Conservation (phyloP, 805 yeast genomes). For the Saccharomyces jurei region DNA sequence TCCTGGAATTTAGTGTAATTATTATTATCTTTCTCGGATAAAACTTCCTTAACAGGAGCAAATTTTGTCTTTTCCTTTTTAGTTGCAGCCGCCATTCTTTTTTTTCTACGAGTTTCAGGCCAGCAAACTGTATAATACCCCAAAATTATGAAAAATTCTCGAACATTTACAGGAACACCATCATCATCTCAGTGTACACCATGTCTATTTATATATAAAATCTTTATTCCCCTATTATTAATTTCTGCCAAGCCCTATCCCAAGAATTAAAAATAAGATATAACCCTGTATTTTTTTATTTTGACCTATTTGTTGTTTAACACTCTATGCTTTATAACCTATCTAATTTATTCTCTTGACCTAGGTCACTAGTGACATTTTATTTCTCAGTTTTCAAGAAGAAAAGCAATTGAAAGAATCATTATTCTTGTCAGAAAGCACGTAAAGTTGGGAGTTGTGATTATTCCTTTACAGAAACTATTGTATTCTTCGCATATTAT, state of each 20-base stretch:
- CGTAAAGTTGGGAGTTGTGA: not conserved
- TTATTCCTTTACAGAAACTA: not conserved
- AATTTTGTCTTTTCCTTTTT: slow-evolving; percentile 10
- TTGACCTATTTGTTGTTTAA: not conserved
- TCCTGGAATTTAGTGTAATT: not conserved
- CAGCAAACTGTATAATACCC: not conserved
- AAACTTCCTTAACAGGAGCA: slow-evolving; percentile 8
- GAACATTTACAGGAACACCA: not conserved
- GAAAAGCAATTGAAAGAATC: not conserved
- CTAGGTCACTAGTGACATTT: not conserved
- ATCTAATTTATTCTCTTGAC: not conserved
- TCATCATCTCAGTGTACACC: not conserved
- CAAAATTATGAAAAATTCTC: not conserved
- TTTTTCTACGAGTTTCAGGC: not conserved
- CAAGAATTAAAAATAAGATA: not conserved
- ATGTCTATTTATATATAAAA: not conserved
- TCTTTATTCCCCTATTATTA: not conserved
- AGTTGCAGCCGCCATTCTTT: not conserved
- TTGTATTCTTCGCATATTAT: not conserved
- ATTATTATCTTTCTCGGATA: not conserved
- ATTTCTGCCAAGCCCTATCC: not conserved
- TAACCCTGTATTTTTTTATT: not conserved
- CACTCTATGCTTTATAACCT: not conserved
- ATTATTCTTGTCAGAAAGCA: not conserved
- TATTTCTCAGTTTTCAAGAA: not conserved